Percentiles rank a stretch among this genome's conserved stretches.
These are phyloP conservation scores for Cryptomeria japonica DNA, from an alignment of 75 land plant species.

Conservation along the genomic window DNA sequence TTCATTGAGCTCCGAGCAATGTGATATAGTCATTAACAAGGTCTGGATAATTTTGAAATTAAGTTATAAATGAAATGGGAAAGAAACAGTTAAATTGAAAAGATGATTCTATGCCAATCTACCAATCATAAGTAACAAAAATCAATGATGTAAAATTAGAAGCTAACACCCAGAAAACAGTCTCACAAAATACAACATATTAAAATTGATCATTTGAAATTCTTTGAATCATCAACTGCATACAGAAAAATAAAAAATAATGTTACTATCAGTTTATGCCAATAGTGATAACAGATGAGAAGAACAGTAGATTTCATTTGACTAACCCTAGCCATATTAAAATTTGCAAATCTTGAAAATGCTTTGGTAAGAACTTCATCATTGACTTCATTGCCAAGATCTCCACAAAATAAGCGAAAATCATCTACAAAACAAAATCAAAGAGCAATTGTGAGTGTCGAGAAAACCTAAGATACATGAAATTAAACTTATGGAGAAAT, in stretches of 20 bases:
- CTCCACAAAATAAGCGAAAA: conserved; percentile 96
- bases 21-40: neutral
- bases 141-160: neutral
- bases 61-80: neutral
- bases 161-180: neutral
- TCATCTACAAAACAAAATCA: conserved; percentile 67
- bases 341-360: conserved; percentile 87
- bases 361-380: conserved; percentile 97
- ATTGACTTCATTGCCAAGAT: conserved; percentile 98
- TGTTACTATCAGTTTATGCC: neutral
- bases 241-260: neutral
- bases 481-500: neutral
- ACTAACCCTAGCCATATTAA: conserved; percentile 96
- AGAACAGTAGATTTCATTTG: neutral
- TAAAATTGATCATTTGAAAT: neutral
- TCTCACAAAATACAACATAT: neutral
- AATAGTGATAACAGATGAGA: neutral
- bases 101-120: neutral
- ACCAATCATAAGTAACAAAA: neutral
- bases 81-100: neutral
- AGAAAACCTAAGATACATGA: neutral
- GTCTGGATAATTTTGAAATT: neutral
- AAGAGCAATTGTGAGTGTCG: neutral
- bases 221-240: neutral
- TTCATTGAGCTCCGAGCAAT: neutral